phyloP scores from a whole-genome alignment of 1,284 basidiomycete species.

The Sporisorium scitamineum region DNA sequence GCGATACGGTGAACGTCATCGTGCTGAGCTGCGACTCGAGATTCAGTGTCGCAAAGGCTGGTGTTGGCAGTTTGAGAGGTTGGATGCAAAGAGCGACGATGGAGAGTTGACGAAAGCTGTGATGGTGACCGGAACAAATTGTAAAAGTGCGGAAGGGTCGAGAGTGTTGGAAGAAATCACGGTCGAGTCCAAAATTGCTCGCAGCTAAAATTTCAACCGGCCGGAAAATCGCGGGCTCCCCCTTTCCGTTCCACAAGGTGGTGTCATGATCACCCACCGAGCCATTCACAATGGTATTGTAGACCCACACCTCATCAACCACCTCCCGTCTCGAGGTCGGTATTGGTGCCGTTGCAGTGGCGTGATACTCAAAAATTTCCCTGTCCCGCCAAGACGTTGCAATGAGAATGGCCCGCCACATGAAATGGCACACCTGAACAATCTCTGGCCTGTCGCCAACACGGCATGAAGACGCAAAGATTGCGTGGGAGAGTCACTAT shows the following conservation, averaged over 20 bases:
- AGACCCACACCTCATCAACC: constrained; percentile 1
- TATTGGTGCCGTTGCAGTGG: not conserved
- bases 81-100: not conserved
- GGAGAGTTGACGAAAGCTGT: not conserved
- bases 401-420: not conserved
- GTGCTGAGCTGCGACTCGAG: not conserved
- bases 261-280: not conserved
- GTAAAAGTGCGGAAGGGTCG: constrained; percentile 1
- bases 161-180: constrained; percentile 6
- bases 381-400: constrained; percentile 6
- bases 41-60: not conserved
- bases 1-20: constrained; percentile 53
- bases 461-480: constrained; percentile 11
- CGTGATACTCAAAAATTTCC: not conserved
- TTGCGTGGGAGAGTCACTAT: constrained; percentile 7
- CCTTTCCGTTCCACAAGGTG: not conserved
- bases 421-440: constrained; percentile 4
- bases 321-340: not conserved
- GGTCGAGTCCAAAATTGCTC: constrained; percentile 6
- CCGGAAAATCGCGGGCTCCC: constrained; percentile 4
- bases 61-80: not conserved
- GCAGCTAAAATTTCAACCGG: constrained; percentile 8
- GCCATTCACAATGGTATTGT: not conserved
- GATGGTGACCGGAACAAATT: not conserved
- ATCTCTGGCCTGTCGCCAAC: constrained; percentile 13